Evolutionary conservation across 2,329 filamentous ascomycete genomes (phyloP), one percentile per base, ranked within the genome.

Genomic region (Didymella pinodella): DNA sequence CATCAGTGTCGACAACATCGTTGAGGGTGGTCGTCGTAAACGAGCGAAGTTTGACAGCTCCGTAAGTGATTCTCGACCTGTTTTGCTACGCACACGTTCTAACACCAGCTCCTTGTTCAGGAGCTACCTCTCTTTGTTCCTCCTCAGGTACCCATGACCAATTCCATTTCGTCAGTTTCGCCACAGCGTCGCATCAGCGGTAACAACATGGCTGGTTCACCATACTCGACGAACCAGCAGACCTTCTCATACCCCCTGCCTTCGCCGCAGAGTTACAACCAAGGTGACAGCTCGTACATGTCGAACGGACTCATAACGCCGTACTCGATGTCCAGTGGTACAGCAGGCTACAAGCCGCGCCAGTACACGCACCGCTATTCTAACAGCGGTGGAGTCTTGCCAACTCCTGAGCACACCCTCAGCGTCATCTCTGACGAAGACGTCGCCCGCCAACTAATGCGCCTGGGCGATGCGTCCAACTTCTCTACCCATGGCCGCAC

Each of bases 361-460:
- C 76, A 77, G 59, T 77, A 79, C 59, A 73, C 72, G 20, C 74
- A 78, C 26, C 77, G 80, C 57, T 75, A 78, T 45, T 79, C 78
- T 48, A 74, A 69, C 34, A 77, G 82, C 63, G 88, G 88, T 54
- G 69, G 70, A 12, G 86, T 96, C 67, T 82, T 97, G 64, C 93
- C 93, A 20, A 99, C 95, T 2, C 95, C 95, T 26, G 95, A 98
- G 70, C 94, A 94, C n/a, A 99, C 95, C 12, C 91, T 98, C 68
- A 98, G 94, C 79, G 96, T 92, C 77, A 94, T 99, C 77, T 98
- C 94, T 14, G 95, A 99, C 75, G 95, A 99, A 78, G 95, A 99
- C 78, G 95, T 98, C 62, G 95, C 95, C 57, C 89, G 97, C 74
- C 95, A 98, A 80, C 84, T 99, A 71, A 98, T 99, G 89, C 90